Conservation (phyloP, 208 protist genomes). For the Crithidia fasciculata region DNA sequence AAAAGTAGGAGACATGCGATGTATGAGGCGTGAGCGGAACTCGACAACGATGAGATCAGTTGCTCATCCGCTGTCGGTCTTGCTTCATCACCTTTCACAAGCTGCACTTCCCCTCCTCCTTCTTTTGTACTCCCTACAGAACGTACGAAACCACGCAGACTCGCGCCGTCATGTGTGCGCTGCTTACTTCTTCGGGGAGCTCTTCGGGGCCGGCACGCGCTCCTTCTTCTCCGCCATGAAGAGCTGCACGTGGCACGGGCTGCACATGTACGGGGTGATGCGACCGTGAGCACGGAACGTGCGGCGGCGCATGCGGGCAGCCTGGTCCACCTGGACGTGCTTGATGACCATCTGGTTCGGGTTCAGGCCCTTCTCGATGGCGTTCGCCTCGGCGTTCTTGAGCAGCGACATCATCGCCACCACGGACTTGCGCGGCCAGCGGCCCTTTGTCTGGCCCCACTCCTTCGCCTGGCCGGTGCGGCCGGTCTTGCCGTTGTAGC, state of each 20-base stretch:
- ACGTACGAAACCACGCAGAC: neutral
- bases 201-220: constrained; percentile 82
- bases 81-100: neutral
- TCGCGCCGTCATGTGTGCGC: neutral
- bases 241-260: constrained; percentile 90
- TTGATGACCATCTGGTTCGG: constrained; percentile 92
- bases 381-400: constrained; percentile 94
- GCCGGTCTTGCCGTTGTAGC: constrained; percentile 93
- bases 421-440: constrained; percentile 96
- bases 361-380: constrained; percentile 90
- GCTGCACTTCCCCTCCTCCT: too few species aligned
- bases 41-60: too few species aligned
- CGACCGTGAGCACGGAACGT: constrained; percentile 96
- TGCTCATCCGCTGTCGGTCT: neutral
- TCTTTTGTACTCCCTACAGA: too few species aligned
- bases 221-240: constrained; percentile 90
- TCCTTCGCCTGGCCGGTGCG: constrained; percentile 94
- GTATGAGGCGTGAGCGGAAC: too few species aligned
- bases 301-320: constrained; percentile 90
- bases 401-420: constrained; percentile 88
- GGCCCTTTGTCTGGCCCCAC: constrained; percentile 91
- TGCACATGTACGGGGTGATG: constrained; percentile 95
- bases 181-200: constrained; percentile 80
- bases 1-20: neutral
- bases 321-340: constrained; percentile 94